Base-by-base conservation (phyloP, 2,329 filamentous ascomycete species). In the Mariannaea sp. region DNA sequence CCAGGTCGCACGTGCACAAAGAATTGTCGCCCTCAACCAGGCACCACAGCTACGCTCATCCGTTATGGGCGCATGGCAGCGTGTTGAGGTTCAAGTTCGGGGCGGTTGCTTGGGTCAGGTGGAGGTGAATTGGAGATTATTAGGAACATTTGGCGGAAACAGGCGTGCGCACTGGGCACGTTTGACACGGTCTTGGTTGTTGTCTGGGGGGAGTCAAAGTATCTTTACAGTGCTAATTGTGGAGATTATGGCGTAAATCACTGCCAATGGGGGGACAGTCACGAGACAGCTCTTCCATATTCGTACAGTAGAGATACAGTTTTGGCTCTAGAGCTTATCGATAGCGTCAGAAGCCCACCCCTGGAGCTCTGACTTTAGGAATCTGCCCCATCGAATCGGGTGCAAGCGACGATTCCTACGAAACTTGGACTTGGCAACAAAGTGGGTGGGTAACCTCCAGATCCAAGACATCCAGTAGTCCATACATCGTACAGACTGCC, bases 61-160 rank as follows among this genome's bases (percentile, higher is more conserved):
- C 45, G 56, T 48, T 36, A 64, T 10, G 46, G 55, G 62, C 54
- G 62, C 64, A 65, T 63, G 49, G 59, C 64, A 66, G 55, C 52
- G 49, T 50, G 39, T 48, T 53, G 49, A 59, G 49, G 58, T 46
- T 56, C 46, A 42, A 58, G 32, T 58, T 56, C 20, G 7, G 8
- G 49, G 39, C 45, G 42, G 55, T 60, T 65, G 56, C 50, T 62
- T 59, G 59, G 29, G 53, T 62, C 44, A 53, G 60, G 61, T 20
- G 60, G 62, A 64, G 64, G 56, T 57, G 52, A 56, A 57, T 52
- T 53, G 45, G 55, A 53, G 60, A 54, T 65, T n/a, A n/a, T n/a
- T 65, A 48, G 49, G 59, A 63, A 65, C 51, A 42, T 49, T n/a
- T 58, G 56, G 56, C 47, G 49, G 35, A 44, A 62, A 50, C 36